Evolutionary conservation across 495 filamentous ascomycete species (phyloP).

Genomic region (Hypoxylon intermedium): DNA sequence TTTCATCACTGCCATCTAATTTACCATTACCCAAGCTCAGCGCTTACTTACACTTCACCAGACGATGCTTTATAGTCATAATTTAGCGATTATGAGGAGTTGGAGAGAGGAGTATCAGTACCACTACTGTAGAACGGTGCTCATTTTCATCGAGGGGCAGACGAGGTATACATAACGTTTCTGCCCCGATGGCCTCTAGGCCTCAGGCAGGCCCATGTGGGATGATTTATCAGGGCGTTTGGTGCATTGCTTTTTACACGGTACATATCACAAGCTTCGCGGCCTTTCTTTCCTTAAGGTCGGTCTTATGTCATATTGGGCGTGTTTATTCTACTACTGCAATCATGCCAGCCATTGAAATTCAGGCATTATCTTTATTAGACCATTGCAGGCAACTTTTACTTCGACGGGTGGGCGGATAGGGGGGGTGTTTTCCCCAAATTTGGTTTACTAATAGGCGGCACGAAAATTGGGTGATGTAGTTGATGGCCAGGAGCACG

Average conservation of each 20-base stretch:
- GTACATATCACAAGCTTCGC: constrained; percentile 33
- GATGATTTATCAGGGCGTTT: constrained; percentile 19
- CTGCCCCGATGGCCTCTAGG: not conserved
- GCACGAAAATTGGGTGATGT: constrained; percentile 5
- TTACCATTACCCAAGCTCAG: constrained; percentile 1
- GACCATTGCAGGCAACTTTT: constrained; percentile 10
- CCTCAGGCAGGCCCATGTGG: constrained; percentile 5
- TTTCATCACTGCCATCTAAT: constrained; percentile 6
- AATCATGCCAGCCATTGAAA: not conserved
- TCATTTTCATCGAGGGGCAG: not conserved
- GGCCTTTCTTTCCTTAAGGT: constrained; percentile 27
- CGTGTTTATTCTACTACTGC: constrained; percentile 3
- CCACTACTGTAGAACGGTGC: constrained; percentile 15
- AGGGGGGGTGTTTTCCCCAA: not conserved
- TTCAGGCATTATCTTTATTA: constrained; percentile 7
- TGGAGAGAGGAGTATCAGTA: constrained; percentile 2
- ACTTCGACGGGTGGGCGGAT: constrained; percentile 1
- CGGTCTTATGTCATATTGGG: constrained; percentile 12
- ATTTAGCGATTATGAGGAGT: constrained; percentile 26
- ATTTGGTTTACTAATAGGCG: constrained; percentile 14
- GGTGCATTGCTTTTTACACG: constrained; percentile 17
- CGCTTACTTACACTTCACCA: constrained; percentile 27
- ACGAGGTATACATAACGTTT: constrained; percentile 1
- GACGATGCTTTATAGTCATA: constrained; percentile 19
- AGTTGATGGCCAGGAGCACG: constrained; percentile 8